Conservation (phyloP, 805 yeast genomes). For the Metschnikowia rubicola region DNA sequence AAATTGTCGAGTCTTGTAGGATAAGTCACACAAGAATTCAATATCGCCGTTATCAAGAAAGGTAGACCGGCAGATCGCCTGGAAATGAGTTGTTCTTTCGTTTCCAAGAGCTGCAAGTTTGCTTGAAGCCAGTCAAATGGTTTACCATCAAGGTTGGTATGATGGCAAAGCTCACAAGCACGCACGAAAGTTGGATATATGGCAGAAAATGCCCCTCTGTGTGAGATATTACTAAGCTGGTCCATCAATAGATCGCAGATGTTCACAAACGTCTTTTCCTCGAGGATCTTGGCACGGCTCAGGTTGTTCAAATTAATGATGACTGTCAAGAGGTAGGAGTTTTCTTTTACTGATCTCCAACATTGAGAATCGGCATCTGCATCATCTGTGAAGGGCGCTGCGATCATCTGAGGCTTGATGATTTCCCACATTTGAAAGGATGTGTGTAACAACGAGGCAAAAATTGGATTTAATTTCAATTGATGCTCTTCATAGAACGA, state of each 20-base stretch:
- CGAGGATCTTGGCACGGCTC: conserved; percentile 15
- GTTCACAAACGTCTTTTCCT: conserved; percentile 23
- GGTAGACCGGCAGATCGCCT: conserved; percentile 95
- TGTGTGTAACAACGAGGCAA: conserved; percentile 18
- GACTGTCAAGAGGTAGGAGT: conserved; percentile 51
- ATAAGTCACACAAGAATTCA: conserved; percentile 43
- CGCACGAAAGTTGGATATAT: conserved; percentile 76
- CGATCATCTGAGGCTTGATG: conserved; percentile 47
- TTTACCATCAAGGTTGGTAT: conserved; percentile 27
- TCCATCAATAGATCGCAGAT: conserved; percentile 56
- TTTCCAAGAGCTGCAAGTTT: conserved; percentile 51
- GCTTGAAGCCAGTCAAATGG: conserved; percentile 58
- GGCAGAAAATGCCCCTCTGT: conserved; percentile 89
- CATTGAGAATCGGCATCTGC: conserved; percentile 21
- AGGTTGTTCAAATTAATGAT: conserved; percentile 30
- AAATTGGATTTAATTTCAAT: conserved; percentile 1
- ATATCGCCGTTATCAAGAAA: conserved; percentile 66
- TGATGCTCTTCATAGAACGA: background rate
- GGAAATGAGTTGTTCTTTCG: conserved; percentile 67
- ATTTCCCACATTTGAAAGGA: conserved; percentile 40
- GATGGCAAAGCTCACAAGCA: conserved; percentile 56
- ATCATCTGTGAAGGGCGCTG: conserved; percentile 46
- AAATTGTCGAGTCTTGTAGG: conserved; percentile 28
- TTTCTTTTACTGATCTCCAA: conserved; percentile 45
- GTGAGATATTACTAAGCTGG: conserved; percentile 73